Percentiles rank a stretch among this genome's conserved stretches.
Conservation (phyloP, 495 filamentous ascomycete genomes). For the Xylaria sp. region DNA sequence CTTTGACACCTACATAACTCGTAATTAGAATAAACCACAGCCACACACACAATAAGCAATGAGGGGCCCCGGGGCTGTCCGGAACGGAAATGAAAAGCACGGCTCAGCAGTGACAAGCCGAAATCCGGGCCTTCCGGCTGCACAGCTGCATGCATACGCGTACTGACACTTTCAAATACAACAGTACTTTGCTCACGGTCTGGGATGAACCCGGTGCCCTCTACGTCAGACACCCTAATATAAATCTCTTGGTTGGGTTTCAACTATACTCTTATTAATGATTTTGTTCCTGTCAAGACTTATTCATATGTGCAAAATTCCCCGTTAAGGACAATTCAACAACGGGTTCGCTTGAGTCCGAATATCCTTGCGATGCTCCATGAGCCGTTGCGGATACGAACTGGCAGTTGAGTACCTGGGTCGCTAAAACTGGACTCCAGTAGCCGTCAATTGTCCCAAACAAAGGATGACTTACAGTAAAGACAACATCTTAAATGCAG, state of each 20-base stretch:
- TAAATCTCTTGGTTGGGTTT: background rate
- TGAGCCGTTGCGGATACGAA: background rate
- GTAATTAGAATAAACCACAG: background rate
- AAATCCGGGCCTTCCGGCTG: background rate
- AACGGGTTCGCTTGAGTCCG: background rate
- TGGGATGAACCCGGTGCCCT: background rate
- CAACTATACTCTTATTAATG: background rate
- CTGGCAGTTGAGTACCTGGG: background rate
- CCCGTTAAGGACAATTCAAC: background rate
- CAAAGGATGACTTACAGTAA: no score
- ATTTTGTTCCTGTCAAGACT: background rate
- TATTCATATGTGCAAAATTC: background rate
- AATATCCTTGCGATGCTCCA: background rate
- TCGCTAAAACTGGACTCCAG: background rate
- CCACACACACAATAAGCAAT: background rate
- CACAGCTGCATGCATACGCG: conserved; percentile 11
- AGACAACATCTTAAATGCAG: no score
- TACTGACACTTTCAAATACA: background rate
- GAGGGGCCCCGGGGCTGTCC: background rate
- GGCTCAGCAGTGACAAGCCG: background rate
- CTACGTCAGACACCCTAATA: background rate
- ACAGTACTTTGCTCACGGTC: background rate
- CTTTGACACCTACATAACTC: background rate
- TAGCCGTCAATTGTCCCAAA: background rate
- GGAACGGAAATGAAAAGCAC: conserved; percentile 1